Evolutionary conservation across 2,329 filamentous ascomycete species (phyloP), one percentile per base, ranked within the genome.

Genomic region (Stagonosporopsis chrysanthemi): DNA sequence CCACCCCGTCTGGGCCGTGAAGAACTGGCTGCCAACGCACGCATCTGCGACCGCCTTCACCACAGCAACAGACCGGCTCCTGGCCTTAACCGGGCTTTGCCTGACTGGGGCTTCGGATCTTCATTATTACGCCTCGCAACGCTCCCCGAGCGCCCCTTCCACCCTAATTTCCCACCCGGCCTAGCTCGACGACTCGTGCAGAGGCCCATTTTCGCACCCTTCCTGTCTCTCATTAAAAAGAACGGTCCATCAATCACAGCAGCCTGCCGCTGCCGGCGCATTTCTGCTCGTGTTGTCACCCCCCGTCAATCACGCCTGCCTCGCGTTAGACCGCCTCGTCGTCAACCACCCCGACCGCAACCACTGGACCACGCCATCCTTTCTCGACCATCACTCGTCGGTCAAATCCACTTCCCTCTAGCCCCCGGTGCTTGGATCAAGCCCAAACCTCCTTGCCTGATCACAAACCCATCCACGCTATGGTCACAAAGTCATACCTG

Each of bases 401-500:
- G 62, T 52, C 53, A 62, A 66, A 62, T 73, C 72, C 72, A 73
- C 73, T 73, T 74, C 65, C 70, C 70, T 66, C 58, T 59, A 63
- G 64, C 64, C 70, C 71, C 70, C 68, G 64, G 67, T 69, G 72
- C 72, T 74, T 65, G 66, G 72, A 70, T 70, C 72, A 63, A 58
- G 41, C 55, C 60, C 69, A 69, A 73, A 69, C 71, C 65, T 71
- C 67, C 65, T 64, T 67, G 66, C 62, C 70, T 70, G 68, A 72
- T 71, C 69, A 65, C 68, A 70, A 71, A 73, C 65, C 72, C 70
- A 73, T 66, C 45, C 57, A 54, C 69, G 73, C 72, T 75, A 75
- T 75, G 73, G 62, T 75, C 73, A 75, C 66, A 59, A 58, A 70
- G 59, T 74, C 73, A 72, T 70, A 72, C 73, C 73, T 73, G 68